Conservation (phyloP, 306 rosid species). For the Cajanus cajan region DNA sequence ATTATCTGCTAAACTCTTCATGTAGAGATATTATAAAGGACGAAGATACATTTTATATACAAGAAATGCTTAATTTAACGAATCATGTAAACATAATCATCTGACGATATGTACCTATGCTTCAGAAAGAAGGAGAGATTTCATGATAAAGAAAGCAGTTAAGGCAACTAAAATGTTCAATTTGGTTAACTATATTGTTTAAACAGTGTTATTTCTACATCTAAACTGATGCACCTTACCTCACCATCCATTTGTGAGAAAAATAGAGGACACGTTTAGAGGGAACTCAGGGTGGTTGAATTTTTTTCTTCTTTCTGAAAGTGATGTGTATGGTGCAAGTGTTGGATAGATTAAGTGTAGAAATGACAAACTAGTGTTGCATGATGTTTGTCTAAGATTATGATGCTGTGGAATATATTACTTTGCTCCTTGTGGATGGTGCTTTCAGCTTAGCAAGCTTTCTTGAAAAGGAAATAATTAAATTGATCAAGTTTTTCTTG, state of each 20-base stretch:
- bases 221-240: neutral
- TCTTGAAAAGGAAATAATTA: conserved; percentile 12
- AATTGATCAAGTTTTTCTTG: conserved; percentile 30
- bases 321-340: neutral
- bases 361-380: neutral
- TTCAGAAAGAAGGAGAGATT: neutral
- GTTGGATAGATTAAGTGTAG: neutral
- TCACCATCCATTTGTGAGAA: neutral
- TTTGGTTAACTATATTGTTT: neutral
- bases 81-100: neutral
- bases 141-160: conserved; percentile 2
- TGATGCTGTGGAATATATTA: neutral
- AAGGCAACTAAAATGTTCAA: neutral
- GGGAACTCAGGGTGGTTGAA: neutral
- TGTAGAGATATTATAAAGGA: neutral
- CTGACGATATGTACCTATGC: neutral
- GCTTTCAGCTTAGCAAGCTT: conserved; percentile 14
- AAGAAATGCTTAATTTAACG: neutral
- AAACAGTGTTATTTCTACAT: neutral
- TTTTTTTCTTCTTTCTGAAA: neutral
- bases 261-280: neutral
- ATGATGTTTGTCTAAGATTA: neutral
- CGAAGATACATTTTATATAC: neutral
- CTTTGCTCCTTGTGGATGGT: neutral
- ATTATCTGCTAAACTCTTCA: neutral